Base-by-base conservation (phyloP, 2,329 filamentous ascomycete species). In the Diaporthe amygdali region DNA sequence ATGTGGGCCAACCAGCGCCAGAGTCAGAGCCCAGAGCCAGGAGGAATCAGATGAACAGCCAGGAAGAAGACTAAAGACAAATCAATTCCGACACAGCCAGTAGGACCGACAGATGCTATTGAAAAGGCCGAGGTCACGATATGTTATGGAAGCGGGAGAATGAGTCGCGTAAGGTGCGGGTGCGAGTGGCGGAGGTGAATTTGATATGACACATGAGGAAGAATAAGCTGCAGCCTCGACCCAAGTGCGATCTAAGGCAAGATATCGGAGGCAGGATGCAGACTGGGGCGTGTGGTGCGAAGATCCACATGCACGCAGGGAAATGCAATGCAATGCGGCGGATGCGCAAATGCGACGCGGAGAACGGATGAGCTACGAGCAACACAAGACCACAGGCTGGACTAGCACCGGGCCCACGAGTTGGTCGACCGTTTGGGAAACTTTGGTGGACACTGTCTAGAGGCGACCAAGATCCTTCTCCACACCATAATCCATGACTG, bases 241-340 rank as follows among this genome's bases (percentile, higher is more conserved):
- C 44, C 6, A 32, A 17, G 59, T 54, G 25, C 30, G 44, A 49
- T 14, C 59, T 49, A 64, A 25, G 44, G 59, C n/a, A 27, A 64
- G 59, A 64, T 64, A 64, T 64, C 59, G 44, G 59, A 37, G 44
- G 20, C 30, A 14, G 56, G 44, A 22, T 46, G 56, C 39, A 61
- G 55, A 46, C 30, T 30, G 25, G 25, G 39, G 32, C 25, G 7
- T 63, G 41, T 63, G 59, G 59, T 47, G n/a, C 41, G 27, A 34
- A 63, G 59, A 63, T 63, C 59, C 59, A 64, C 44, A 64, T 64
- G 59, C 59, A 37, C 59, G 41, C 59, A 37, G 44, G 59, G 59
- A 49, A 64, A 64, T 64, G 59, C 59, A 64, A 64, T 64, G 59
- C 59, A 63, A 64, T 49, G 59, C 30, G 17, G 59, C 30, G 17